Evolutionary conservation across 257 asterid genomes (phyloP).

Genomic region (Cinchona pubescens): DNA sequence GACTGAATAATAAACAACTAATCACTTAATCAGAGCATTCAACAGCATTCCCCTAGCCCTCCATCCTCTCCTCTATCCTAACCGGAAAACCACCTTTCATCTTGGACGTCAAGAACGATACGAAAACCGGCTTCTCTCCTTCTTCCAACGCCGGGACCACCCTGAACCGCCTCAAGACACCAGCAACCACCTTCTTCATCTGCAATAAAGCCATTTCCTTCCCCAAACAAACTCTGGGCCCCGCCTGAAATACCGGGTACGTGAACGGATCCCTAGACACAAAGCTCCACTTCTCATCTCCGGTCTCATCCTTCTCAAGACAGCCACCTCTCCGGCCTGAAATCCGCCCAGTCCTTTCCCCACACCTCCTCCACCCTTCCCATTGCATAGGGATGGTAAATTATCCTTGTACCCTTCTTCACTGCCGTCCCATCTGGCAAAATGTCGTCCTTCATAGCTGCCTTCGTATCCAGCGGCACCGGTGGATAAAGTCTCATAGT

Average conservation of each 20-base stretch:
- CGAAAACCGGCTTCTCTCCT: slow-evolving; percentile 32
- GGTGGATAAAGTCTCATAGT: slow-evolving; percentile 71
- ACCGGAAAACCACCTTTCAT: slow-evolving; percentile 54
- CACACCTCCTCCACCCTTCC: slow-evolving; percentile 55
- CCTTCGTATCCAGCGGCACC: slow-evolving; percentile 49
- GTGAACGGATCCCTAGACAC: slow-evolving; percentile 42
- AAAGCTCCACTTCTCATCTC: slow-evolving; percentile 39
- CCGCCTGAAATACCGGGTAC: slow-evolving; percentile 52
- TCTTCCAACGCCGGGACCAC: slow-evolving; percentile 36
- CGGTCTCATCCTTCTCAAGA: slow-evolving; percentile 26
- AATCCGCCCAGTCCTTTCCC: slow-evolving; percentile 64
- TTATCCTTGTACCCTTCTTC: slow-evolving; percentile 45
- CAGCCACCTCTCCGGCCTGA: slow-evolving; percentile 63
- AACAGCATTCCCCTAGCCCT: not conserved
- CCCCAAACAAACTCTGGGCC: slow-evolving; percentile 53
- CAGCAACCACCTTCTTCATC: slow-evolving; percentile 50
- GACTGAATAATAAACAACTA: not conserved
- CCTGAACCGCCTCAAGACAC: slow-evolving; percentile 41
- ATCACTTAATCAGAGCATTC: not conserved
- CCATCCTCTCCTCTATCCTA: slow-evolving; percentile 33
- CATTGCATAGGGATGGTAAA: slow-evolving; percentile 66
- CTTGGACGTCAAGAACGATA: slow-evolving; percentile 35
- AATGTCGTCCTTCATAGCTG: slow-evolving; percentile 39
- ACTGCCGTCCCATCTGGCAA: slow-evolving; percentile 61
- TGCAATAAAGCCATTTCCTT: slow-evolving; percentile 57